These are phyloP conservation scores for Blastocystis sp. DNA, from an alignment of 352 stramenopile genomes.

Conservation along the genomic window DNA sequence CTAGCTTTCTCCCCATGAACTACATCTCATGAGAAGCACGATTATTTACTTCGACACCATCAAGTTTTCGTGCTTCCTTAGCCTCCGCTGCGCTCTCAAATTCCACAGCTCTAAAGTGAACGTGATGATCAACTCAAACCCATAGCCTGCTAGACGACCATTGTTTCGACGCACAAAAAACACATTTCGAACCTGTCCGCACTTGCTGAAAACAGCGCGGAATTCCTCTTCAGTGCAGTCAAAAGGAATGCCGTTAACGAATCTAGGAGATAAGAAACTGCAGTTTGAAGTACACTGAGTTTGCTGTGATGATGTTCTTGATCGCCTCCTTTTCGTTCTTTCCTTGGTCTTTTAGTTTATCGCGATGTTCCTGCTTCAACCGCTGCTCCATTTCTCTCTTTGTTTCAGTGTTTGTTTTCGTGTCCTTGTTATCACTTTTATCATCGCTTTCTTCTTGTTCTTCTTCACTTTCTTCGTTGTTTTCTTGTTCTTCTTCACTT, in stretches of 20 bases:
- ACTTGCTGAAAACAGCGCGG: neutral
- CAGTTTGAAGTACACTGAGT: neutral
- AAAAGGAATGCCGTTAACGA: neutral
- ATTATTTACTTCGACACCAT: neutral
- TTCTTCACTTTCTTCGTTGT: neutral
- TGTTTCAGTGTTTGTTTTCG: neutral
- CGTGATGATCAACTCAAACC: neutral
- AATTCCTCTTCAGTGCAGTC: neutral
- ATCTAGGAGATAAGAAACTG: neutral
- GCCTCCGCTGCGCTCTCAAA: neutral
- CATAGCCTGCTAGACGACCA: neutral
- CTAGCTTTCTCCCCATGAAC: neutral
- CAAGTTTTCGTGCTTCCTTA: neutral
- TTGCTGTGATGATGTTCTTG: neutral
- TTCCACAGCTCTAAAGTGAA: constrained; percentile 29
- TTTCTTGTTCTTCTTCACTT: constrained; percentile 7
- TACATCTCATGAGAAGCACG: neutral
- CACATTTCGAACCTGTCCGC: neutral
- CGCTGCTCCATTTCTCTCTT: neutral
- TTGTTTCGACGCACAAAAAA: constrained; percentile 28
- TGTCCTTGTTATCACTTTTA: neutral
- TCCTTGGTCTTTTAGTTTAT: neutral
- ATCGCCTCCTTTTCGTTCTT: neutral
- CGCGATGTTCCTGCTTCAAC: neutral
- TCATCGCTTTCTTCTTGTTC: neutral